A percentile compares a stretch with the other conserved stretches of the same genome.
phyloP scores from a whole-genome alignment of 169 alveolate species.

The Plasmodium inui region DNA sequence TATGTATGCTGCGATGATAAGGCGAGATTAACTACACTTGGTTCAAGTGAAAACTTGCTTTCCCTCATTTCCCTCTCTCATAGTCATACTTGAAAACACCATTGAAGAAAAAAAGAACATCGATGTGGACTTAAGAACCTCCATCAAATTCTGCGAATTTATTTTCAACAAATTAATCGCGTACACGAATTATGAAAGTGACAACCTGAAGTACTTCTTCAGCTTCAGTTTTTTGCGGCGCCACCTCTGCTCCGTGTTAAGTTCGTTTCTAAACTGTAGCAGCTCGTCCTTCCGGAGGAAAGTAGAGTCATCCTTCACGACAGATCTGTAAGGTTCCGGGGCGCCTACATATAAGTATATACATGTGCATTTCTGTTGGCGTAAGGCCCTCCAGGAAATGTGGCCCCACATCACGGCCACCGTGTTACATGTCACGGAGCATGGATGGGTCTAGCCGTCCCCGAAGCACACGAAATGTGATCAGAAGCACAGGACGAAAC shows the following conservation, averaged over 20 bases:
- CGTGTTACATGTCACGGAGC: background rate
- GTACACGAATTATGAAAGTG: conserved; percentile 55
- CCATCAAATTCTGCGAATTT: conserved; percentile 70
- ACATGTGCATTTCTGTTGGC: background rate
- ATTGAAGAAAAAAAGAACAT: conserved; percentile 69
- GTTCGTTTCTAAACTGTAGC: conserved; percentile 69
- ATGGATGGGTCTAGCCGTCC: too few relatives aligned
- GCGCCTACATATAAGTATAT: background rate
- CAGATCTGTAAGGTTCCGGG: conserved; percentile 22
- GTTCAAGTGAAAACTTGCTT: background rate
- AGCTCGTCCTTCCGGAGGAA: conserved; percentile 26
- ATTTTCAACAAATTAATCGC: conserved; percentile 57
- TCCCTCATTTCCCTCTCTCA: background rate
- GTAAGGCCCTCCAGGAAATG: background rate
- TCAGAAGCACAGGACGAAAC: too few relatives aligned
- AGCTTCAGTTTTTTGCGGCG: conserved; percentile 67
- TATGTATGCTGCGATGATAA: background rate
- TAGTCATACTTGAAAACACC: conserved; percentile 62
- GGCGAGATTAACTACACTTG: background rate
- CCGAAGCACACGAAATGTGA: too few relatives aligned
- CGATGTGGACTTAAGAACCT: conserved; percentile 54
- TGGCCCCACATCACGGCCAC: background rate
- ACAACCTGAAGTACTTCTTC: conserved; percentile 18
- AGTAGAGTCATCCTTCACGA: conserved; percentile 61
- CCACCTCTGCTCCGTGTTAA: conserved; percentile 64